A percentile compares a stretch with the other conserved stretches of the same genome.
phyloP scores from a whole-genome alignment of 2,329 filamentous ascomycete species.

The Colletotrichum graminicola region DNA sequence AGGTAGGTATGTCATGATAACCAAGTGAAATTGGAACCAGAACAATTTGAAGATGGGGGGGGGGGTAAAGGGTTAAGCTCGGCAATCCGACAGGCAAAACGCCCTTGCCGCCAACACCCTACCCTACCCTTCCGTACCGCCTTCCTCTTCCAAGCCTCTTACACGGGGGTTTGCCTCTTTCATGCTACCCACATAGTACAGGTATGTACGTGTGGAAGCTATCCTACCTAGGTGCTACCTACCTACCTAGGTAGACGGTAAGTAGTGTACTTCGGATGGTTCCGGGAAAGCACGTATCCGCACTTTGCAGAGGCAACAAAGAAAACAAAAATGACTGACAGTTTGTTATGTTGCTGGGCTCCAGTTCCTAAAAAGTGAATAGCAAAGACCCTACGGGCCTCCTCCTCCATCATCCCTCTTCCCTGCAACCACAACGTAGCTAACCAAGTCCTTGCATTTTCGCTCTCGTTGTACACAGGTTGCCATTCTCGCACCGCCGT shows the following conservation, averaged over 20 bases:
- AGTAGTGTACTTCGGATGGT: background rate
- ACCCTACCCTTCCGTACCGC: background rate
- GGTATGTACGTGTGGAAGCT: conserved; percentile 10
- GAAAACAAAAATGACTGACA: background rate
- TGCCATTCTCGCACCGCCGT: conserved; percentile 9
- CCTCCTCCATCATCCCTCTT: conserved; percentile 15
- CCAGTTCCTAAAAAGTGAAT: conserved; percentile 3
- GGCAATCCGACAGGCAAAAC: conserved; percentile 11
- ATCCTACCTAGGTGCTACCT: background rate
- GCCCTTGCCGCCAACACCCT: conserved; percentile 26
- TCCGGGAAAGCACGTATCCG: background rate
- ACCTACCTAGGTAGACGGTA: background rate
- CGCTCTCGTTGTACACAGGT: conserved; percentile 1
- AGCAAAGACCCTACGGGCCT: conserved; percentile 21
- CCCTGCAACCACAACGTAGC: conserved; percentile 14
- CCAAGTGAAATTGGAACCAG: background rate
- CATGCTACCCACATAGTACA: too few species aligned
- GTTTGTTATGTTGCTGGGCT: conserved; percentile 15
- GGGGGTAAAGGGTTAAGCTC: background rate
- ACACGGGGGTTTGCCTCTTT: conserved; percentile 6
- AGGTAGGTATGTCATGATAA: background rate
- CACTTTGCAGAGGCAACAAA: background rate
- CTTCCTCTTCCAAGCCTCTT: conserved; percentile 6
- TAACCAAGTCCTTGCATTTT: conserved; percentile 14
- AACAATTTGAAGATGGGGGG: background rate